Evolutionary conservation across 192 early-diverging fungal genomes (phyloP), one percentile per base, ranked within the genome.

Genomic region (Chytriomyces confervae): DNA sequence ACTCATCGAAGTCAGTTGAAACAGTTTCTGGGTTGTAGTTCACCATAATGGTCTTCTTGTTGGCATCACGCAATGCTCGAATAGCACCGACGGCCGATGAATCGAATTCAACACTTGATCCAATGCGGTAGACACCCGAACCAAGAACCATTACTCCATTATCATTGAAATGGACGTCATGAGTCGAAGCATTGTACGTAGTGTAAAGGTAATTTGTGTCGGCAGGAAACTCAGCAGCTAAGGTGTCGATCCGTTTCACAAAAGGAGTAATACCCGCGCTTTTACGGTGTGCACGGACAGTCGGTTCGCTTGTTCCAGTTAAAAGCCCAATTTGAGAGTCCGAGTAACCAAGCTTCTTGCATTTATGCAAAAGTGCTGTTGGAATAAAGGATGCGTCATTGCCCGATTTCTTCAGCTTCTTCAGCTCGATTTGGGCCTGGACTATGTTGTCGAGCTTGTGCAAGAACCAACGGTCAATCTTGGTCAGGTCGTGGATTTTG

Each of bases 21-120:
- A 98, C 97, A 1, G 97, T 98, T 83, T 98, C 97, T 13, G 97
- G 97, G 83, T 98, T 98, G 89, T 98, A 98, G 85, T 98, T 98
- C 76, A 98, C 91, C 96, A 97, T 97, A 18, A 98, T 86, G 1
- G 97, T 98, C 79, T 91, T 91, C 77, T 89, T 87, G 65, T 94
- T 94, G 43, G 93, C 77, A 46, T 89, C 79, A 44, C 94, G 92
- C 10, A 98, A 88, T n/a, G 77, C 65, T 64, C 94, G 95, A 81
- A 95, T 95, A 46, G 72, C 64, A 20, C 72, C 65, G 8, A 88
- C 86, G 16, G 86, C 86, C 64, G 93, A 95, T 94, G 95, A 97
- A 84, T 97, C 96, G 82, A 99, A 99, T 83, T 97, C 96, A n/a
- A 99, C 97, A 60, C 92, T 93, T 10, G 95, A 95, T 27, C 97